Evolutionary conservation across 225 moss, liverwort and hornwort genomes (phyloP).

Genomic region (Polytrichum commune): DNA sequence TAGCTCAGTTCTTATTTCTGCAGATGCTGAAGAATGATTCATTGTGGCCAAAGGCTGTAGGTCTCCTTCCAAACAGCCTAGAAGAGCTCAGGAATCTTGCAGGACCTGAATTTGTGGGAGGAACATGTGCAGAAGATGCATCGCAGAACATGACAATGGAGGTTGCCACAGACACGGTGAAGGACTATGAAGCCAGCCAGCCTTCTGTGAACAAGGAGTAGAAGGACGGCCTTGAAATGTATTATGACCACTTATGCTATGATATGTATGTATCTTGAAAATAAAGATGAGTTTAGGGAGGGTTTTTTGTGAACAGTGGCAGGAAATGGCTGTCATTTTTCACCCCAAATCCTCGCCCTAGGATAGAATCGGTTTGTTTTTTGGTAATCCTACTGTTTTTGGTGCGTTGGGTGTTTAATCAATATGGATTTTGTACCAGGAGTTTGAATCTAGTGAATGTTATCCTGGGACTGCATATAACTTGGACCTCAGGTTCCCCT

Average conservation of each 20-base stretch:
- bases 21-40: constrained; percentile 66
- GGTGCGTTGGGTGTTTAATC: constrained; percentile 31
- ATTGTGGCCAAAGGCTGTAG: constrained; percentile 55
- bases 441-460: constrained; percentile 26
- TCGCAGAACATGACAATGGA: constrained; percentile 14
- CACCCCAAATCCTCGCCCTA: constrained; percentile 43
- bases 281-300: constrained; percentile 50
- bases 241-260: constrained; percentile 13
- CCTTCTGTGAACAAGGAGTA: constrained; percentile 41
- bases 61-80: constrained; percentile 25
- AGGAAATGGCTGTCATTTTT: constrained; percentile 51
- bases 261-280: constrained; percentile 39
- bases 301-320: constrained; percentile 55
- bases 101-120: constrained; percentile 42
- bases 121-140: constrained; percentile 12
- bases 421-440: constrained; percentile 21
- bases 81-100: constrained; percentile 52
- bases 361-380: constrained; percentile 28
- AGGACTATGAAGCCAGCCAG: constrained; percentile 37
- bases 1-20: background rate
- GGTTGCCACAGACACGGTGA: constrained; percentile 22
- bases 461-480: constrained; percentile 31
- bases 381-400: constrained; percentile 32
- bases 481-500: constrained; percentile 20
- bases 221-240: constrained; percentile 17